A percentile compares a stretch with the other conserved stretches of the same genome.
Conservation (phyloP, 345 rosid species). For the Draba incana region DNA sequence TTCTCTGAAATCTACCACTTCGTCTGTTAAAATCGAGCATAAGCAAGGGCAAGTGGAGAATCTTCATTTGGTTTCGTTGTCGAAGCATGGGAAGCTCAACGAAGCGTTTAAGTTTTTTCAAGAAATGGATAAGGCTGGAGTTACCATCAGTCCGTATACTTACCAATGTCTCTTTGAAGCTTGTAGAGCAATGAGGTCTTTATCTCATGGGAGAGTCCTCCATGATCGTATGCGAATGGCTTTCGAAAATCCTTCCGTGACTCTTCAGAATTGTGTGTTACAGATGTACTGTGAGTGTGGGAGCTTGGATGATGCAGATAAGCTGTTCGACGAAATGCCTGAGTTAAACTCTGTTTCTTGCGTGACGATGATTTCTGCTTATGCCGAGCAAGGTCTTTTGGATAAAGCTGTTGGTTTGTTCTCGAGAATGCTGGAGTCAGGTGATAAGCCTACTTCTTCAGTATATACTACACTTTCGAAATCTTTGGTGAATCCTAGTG, state of each 20-base stretch:
- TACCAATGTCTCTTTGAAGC: constrained; percentile 53
- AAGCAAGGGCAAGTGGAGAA: constrained; percentile 58
- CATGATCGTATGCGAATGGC: constrained; percentile 45
- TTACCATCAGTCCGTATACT: constrained; percentile 46
- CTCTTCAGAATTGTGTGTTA: constrained; percentile 52
- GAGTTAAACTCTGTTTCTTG: constrained; percentile 53
- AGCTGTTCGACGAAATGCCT: constrained; percentile 63
- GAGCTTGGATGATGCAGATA: constrained; percentile 59
- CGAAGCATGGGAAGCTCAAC: constrained; percentile 59
- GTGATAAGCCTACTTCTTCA: constrained; percentile 43
- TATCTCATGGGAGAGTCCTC: constrained; percentile 54
- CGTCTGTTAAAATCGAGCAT: constrained; percentile 40
- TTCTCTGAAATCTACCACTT: constrained; percentile 50
- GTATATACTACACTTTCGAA: constrained; percentile 52
- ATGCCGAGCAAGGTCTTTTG: constrained; percentile 44
- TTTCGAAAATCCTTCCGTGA: constrained; percentile 41
- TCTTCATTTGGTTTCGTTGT: constrained; percentile 57
- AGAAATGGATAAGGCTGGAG: constrained; percentile 58
- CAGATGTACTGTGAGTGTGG: constrained; percentile 60
- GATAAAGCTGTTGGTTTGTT: constrained; percentile 50
- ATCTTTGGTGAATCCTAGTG: constrained; percentile 47
- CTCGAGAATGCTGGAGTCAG: constrained; percentile 47
- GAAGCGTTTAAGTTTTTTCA: constrained; percentile 63
- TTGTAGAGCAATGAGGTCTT: constrained; percentile 49
- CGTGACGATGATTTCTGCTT: constrained; percentile 57